Conservation (phyloP, 2,329 filamentous ascomycete genomes). For the Blumeria hordei region DNA sequence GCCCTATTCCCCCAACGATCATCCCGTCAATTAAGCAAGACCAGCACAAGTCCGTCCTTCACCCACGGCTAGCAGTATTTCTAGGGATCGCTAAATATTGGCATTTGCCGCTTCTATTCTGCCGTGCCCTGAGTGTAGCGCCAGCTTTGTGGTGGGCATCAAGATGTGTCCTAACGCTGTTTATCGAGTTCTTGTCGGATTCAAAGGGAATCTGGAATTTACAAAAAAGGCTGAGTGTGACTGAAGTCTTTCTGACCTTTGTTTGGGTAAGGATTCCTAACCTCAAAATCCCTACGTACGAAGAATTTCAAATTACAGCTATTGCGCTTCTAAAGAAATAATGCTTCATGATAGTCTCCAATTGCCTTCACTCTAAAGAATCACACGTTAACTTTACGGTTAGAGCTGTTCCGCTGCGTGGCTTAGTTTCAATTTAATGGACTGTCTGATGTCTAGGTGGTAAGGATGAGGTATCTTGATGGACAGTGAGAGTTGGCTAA, state of each 20-base stretch:
- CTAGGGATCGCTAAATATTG: slow-evolving; percentile 48
- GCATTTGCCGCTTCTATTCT: slow-evolving; percentile 49
- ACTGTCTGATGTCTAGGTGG: slow-evolving; percentile 69
- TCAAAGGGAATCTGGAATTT: slow-evolving; percentile 18
- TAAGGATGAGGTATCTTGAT: slow-evolving; percentile 16
- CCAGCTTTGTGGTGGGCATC: slow-evolving; percentile 51
- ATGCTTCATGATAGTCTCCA: too few relatives aligned
- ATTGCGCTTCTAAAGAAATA: too few relatives aligned
- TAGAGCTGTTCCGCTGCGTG: slow-evolving; percentile 48
- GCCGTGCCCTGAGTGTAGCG: slow-evolving; percentile 45
- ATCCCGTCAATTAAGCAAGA: slow-evolving; percentile 10
- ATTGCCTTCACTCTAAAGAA: too few relatives aligned
- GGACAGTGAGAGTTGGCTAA: not conserved
- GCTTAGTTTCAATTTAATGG: slow-evolving; percentile 55
- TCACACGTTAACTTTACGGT: not conserved
- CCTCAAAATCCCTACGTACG: not conserved
- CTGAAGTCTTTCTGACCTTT: slow-evolving; percentile 45
- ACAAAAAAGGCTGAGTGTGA: slow-evolving; percentile 29
- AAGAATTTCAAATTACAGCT: too few relatives aligned
- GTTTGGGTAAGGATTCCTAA: slow-evolving; percentile 35
- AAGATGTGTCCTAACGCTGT: slow-evolving; percentile 41
- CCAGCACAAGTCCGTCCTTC: slow-evolving; percentile 24
- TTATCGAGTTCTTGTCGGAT: slow-evolving; percentile 34
- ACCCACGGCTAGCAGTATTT: slow-evolving; percentile 56
- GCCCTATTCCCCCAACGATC: slow-evolving; percentile 7